Percentiles rank a stretch among this genome's conserved stretches.
phyloP scores from a whole-genome alignment of 2,329 filamentous ascomycete genomes.

The Cordyceps cateniannulata region DNA sequence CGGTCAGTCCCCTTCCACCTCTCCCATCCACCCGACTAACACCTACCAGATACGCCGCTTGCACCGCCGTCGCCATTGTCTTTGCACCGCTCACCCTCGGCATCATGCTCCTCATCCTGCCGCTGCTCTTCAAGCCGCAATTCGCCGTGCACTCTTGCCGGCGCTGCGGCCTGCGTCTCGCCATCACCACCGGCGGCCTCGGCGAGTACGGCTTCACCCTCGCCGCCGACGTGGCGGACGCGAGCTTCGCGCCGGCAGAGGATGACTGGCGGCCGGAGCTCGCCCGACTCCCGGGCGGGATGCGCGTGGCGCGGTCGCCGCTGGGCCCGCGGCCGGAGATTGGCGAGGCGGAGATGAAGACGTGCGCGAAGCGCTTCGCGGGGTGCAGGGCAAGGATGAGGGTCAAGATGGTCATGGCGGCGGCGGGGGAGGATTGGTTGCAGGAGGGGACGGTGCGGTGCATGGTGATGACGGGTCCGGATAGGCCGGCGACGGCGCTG shows the following conservation, averaged over 20 bases:
- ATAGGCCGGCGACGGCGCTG: background rate
- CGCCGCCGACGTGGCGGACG: slow-evolving; percentile 5
- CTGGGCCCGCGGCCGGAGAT: slow-evolving; percentile 10
- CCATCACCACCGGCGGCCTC: slow-evolving; percentile 11
- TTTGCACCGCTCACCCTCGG: slow-evolving; percentile 13
- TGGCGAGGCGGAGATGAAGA: slow-evolving; percentile 13
- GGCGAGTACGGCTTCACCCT: slow-evolving; percentile 12
- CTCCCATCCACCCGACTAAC: too few species aligned
- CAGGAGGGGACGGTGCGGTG: background rate
- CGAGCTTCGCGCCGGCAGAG: slow-evolving; percentile 8
- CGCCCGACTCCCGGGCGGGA: slow-evolving; percentile 11
- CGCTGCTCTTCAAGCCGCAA: slow-evolving; percentile 10
- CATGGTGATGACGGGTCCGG: background rate
- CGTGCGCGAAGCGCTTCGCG: background rate
- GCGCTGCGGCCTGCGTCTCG: slow-evolving; percentile 14
- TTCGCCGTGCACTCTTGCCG: slow-evolving; percentile 13
- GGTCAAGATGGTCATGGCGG: slow-evolving; percentile 5
- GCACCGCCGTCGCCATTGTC: slow-evolving; percentile 12
- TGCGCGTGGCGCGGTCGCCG: slow-evolving; percentile 12
- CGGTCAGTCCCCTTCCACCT: too few species aligned
- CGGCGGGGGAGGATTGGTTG: background rate
- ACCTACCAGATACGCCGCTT: slow-evolving; percentile 8
- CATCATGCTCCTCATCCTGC: slow-evolving; percentile 7
- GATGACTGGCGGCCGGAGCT: slow-evolving; percentile 14
- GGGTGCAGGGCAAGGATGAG: background rate